Base-by-base conservation (phyloP, 345 rosid genomes). In the Populus nigra region DNA sequence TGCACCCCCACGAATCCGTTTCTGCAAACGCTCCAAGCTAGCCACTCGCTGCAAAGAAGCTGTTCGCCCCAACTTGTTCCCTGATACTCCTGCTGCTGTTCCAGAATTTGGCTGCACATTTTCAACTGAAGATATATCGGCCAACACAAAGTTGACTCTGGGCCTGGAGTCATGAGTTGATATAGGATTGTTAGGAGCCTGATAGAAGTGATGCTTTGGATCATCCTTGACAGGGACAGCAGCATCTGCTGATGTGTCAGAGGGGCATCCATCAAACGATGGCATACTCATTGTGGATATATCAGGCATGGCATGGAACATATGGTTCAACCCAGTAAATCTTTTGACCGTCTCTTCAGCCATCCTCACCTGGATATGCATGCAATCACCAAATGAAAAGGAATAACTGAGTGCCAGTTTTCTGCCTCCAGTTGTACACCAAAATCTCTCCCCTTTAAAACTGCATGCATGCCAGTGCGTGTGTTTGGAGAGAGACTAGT, bases 1-100 rank as follows among this genome's bases (percentile, higher is more conserved):
- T 23, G 72, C 79, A 35, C 65, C 87, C 10, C 93, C 89, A 33
- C 92, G 85, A 53, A 93, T 95, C 79, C 90, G 88, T 83, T 95
- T 93, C 81, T 96, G 98, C 84, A 93, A 79, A 82, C 88, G 94
- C 87, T 96, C 98, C 86, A 95, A 88, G 87, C 97, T 95, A 62
- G 91, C 92, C 73, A 96, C 94, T 87, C 96, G 85, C 72, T 79
- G 93, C 90, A 95, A 41, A 12, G 98, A 93, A 79, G 86, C 84
- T 55, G 98, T 81, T 78, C 87, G 83, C 65, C 84, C 92, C 73
- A 88, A 83, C 84, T 91, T 95, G 87, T 84, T 86, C 23, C 88
- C 89, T 6, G 79, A 66, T 61, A 18, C 80, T 20, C 69, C 80
- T 43, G 79, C 62, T 66, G 81, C 71, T 74, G 81, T 59, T 74